These are phyloP conservation scores for Crotalaria pallida DNA, from an alignment of 306 rosid genomes.

Conservation along the genomic window DNA sequence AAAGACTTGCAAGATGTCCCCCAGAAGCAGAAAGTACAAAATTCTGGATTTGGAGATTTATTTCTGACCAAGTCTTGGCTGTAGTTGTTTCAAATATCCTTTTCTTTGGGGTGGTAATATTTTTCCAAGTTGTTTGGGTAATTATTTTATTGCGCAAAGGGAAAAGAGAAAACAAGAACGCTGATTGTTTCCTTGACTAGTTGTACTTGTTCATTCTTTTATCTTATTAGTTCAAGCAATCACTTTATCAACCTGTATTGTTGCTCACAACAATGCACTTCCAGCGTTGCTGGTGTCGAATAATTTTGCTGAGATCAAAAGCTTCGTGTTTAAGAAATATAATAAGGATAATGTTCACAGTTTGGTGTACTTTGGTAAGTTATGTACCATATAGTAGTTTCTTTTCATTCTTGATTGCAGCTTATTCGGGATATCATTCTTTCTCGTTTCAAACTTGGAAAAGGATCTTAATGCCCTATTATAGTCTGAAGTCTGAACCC, in stretches of 20 bases:
- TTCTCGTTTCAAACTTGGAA: neutral
- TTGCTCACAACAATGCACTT: conserved; percentile 82
- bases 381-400: neutral
- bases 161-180: neutral
- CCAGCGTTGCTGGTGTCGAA: conserved; percentile 83
- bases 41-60: conserved; percentile 65
- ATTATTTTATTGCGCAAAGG: conserved; percentile 7
- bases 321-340: conserved; percentile 76
- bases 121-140: neutral
- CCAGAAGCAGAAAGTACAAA: conserved; percentile 44
- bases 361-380: conserved; percentile 79
- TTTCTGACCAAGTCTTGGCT: conserved; percentile 60
- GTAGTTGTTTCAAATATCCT: conserved; percentile 84
- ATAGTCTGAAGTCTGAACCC: too few relatives aligned
- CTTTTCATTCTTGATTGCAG: neutral
- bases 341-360: conserved; percentile 74
- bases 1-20: conserved; percentile 64
- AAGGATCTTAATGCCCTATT: neutral
- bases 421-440: neutral
- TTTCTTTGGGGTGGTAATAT: conserved; percentile 14
- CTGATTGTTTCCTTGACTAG: conserved; percentile 54
- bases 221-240: conserved; percentile 87
- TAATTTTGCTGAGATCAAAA: conserved; percentile 85
- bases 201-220: conserved; percentile 69
- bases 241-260: conserved; percentile 77